These are phyloP conservation scores for Brassica napus DNA, from an alignment of 345 rosid genomes.

Conservation along the genomic window DNA sequence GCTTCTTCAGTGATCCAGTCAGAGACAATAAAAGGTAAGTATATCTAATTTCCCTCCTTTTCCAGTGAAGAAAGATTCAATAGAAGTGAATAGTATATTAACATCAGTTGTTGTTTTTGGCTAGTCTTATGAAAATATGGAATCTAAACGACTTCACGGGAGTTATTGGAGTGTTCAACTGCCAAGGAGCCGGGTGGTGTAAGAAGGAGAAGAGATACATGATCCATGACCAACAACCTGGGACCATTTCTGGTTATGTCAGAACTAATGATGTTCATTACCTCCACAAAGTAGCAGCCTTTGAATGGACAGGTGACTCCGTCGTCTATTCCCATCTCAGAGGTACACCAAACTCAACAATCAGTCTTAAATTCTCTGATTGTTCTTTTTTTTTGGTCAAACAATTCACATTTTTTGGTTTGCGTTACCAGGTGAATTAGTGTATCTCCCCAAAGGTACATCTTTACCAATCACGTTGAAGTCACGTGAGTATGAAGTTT, in stretches of 20 bases:
- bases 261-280: not conserved
- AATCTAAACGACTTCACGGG: not conserved
- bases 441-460: not conserved
- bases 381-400: not conserved
- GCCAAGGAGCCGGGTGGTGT: conserved; percentile 10
- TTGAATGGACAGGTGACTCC: not conserved
- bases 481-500: not conserved
- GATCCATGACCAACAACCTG: conserved; percentile 5
- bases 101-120: not conserved
- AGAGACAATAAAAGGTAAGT: conserved; percentile 1
- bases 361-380: not conserved
- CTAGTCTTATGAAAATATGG: conserved; percentile 10
- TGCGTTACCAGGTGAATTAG: not conserved
- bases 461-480: not conserved
- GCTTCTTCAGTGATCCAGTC: conserved; percentile 5
- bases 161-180: conserved; percentile 11
- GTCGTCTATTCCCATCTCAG: not conserved
- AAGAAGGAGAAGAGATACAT: conserved; percentile 5
- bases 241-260: not conserved
- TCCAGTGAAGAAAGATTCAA: not conserved
- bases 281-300: not conserved
- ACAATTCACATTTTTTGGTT: not conserved
- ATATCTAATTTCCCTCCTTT: not conserved
- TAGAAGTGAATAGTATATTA: not conserved
- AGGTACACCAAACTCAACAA: conserved; percentile 5